Percentiles rank a stretch among this genome's conserved stretches.
phyloP scores from a whole-genome alignment of 306 rosid species.

The Castanea mollissima region DNA sequence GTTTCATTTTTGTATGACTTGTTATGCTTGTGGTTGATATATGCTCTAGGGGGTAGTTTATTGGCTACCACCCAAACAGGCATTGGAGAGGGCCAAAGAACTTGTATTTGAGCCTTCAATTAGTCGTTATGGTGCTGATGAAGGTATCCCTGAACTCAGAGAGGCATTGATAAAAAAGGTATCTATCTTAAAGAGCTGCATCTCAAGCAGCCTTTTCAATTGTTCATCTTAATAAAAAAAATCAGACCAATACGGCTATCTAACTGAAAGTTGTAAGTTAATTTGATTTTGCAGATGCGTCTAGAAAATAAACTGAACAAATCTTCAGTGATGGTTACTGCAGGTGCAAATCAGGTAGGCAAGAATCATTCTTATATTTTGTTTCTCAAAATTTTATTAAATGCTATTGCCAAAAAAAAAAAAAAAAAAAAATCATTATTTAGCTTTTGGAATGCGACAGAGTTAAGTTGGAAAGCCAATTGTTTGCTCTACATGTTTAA shows the following conservation, averaged over 20 bases:
- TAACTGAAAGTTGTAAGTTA: neutral
- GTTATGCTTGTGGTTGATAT: conserved; percentile 14
- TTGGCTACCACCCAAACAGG: conserved; percentile 93
- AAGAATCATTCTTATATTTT: conserved; percentile 19
- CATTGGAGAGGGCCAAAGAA: conserved; percentile 75
- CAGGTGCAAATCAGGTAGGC: conserved; percentile 98
- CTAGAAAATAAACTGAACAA: conserved; percentile 72
- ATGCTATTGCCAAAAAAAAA: neutral
- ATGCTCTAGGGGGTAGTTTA: conserved; percentile 80
- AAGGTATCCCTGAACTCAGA: conserved; percentile 88
- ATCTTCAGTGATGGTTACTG: conserved; percentile 96
- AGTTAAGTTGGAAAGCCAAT: neutral
- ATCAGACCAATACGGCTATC: conserved; percentile 10
- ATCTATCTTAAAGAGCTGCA: neutral
- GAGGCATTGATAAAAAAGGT: conserved; percentile 73
- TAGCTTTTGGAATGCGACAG: neutral
- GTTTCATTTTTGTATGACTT: neutral
- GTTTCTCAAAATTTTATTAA: conserved; percentile 10
- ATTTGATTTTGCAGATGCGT: conserved; percentile 55
- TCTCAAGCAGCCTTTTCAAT: neutral
- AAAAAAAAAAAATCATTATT: neutral
- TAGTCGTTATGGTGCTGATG: conserved; percentile 89
- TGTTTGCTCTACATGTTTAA: neutral
- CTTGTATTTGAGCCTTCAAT: conserved; percentile 79
- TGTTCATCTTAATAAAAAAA: neutral